Evolutionary conservation across 805 yeast genomes (phyloP).

Genomic region (Schizosaccharomyces octosporus): DNA sequence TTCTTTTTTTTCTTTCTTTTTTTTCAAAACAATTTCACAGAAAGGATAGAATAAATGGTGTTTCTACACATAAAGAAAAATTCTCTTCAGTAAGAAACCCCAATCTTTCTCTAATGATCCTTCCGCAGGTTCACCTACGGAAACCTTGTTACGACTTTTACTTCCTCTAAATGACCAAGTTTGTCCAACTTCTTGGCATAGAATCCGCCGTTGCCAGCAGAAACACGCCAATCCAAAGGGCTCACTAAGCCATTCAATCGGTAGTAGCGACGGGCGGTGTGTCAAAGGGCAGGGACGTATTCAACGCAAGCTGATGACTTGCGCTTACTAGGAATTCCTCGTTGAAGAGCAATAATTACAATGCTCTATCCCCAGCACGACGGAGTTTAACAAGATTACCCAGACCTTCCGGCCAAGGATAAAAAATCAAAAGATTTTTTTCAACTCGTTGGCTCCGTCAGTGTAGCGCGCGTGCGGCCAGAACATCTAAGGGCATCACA

Average conservation of each 20-base stretch:
- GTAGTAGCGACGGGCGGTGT: slow-evolving; percentile 23
- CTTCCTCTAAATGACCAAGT: slow-evolving; percentile 24
- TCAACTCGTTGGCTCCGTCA: slow-evolving; percentile 23
- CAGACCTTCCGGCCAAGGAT: slow-evolving; percentile 19
- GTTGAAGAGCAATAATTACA: slow-evolving; percentile 23
- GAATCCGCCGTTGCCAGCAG: slow-evolving; percentile 13
- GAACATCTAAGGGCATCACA: slow-evolving; percentile 25
- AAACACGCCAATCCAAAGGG: slow-evolving; percentile 17
- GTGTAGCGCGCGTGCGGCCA: slow-evolving; percentile 26
- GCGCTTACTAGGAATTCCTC: slow-evolving; percentile 25
- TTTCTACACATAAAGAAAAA: too few species aligned
- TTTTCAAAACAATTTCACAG: too few species aligned
- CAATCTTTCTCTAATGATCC: slow-evolving; percentile 17
- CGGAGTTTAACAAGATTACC: slow-evolving; percentile 22
- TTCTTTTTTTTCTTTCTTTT: too few species aligned
- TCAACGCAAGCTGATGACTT: slow-evolving; percentile 24
- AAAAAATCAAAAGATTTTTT: neutral
- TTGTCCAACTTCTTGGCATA: slow-evolving; percentile 12
- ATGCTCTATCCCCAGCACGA: slow-evolving; percentile 18
- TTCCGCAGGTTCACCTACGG: slow-evolving; percentile 21
- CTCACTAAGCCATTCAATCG: slow-evolving; percentile 23
- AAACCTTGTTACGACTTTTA: slow-evolving; percentile 23
- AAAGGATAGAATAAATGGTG: too few species aligned
- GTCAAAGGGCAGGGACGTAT: slow-evolving; percentile 25
- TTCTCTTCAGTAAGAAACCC: too few species aligned